Evolutionary conservation across 257 asterid species (phyloP), one percentile per base, ranked within the genome.

Genomic region (Fraxinus anomala): DNA sequence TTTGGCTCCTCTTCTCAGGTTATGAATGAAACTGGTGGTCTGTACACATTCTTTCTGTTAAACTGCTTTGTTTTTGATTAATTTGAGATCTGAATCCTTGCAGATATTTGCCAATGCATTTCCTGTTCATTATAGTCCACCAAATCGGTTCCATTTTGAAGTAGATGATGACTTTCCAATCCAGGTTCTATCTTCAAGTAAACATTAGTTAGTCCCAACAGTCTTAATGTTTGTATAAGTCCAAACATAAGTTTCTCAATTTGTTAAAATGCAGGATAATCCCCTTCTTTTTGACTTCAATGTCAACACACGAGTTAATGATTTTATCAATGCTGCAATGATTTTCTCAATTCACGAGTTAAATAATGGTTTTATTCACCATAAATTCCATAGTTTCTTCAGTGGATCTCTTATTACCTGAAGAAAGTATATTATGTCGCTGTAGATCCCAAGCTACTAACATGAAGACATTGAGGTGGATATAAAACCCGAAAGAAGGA

Each of bases 41-140:
- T 17, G 49, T 26, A 10, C 5, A 19, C 78, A 24, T 71, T 37
- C 8, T 16, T 68, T 80, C 37, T 74, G 23, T 80, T 49, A 59
- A 44, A 79, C 36, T 49, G 73, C 44, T 80, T 49, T 70, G 39
- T 37, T 37, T 21, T 79, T 59, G 42, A 70, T 77, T 73, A 69
- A 19, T 83, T 81, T 72, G 65, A 28, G 40, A 28, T 79, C 19
- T 78, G 54, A 73, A 61, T 44, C 49, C 16, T 75, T 81, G 87
- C 93, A 91, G 97, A 87, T 93, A 74, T 93, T 93, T 79, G 80
- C 96, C 75, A 93, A 90, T 84, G 88, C 91, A 74, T 93, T 93
- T 81, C 97, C 98, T 44, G 87, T 70, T 81, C 95, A 92, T 84
- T 93, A 93, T 77, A 83, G 95, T 77, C 91, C 98, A 79, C 98